A percentile compares a stretch with the other conserved stretches of the same genome.
phyloP scores from a whole-genome alignment of 805 yeast genomes.

The Saturnispora besseyi region DNA sequence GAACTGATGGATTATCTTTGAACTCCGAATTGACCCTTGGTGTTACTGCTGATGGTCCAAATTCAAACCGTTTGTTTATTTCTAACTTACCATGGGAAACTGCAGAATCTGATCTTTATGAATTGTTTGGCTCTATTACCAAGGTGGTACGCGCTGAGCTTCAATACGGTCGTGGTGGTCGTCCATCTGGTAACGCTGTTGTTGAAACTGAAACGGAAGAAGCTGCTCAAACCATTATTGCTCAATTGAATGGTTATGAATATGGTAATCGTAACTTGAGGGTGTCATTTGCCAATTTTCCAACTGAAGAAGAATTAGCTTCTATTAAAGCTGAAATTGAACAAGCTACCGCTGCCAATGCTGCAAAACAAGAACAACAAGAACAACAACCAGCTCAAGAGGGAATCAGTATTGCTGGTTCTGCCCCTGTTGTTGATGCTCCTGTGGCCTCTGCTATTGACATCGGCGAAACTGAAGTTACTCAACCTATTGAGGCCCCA shows the following conservation, averaged over 20 bases:
- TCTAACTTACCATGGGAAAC: conserved; percentile 84
- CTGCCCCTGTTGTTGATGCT: conserved; percentile 2
- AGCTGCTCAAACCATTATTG: conserved; percentile 65
- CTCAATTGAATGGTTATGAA: conserved; percentile 65
- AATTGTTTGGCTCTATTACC: conserved; percentile 80
- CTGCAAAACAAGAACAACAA: background rate
- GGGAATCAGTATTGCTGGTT: background rate
- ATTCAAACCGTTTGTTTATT: conserved; percentile 55
- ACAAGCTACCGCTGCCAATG: background rate
- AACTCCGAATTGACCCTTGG: conserved; percentile 57
- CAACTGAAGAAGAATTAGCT: conserved; percentile 10
- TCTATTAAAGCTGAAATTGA: conserved; percentile 15
- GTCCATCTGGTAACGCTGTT: conserved; percentile 79
- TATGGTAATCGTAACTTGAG: conserved; percentile 75
- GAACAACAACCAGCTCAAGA: conserved; percentile 4
- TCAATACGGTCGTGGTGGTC: conserved; percentile 50
- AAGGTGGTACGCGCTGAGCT: conserved; percentile 68
- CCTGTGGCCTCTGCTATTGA: conserved; percentile 1
- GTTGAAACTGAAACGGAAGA: conserved; percentile 64
- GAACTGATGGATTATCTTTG: conserved; percentile 18
- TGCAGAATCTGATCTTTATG: conserved; percentile 73
- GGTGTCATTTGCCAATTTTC: conserved; percentile 53
- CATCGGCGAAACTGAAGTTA: background rate
- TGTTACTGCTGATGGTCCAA: conserved; percentile 53
- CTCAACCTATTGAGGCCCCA: background rate